Percentiles rank a stretch among this genome's conserved stretches.
These are phyloP conservation scores for Zopfochytrium polystomum DNA, from an alignment of 371 early-diverging fungal genomes.

Conservation along the genomic window DNA sequence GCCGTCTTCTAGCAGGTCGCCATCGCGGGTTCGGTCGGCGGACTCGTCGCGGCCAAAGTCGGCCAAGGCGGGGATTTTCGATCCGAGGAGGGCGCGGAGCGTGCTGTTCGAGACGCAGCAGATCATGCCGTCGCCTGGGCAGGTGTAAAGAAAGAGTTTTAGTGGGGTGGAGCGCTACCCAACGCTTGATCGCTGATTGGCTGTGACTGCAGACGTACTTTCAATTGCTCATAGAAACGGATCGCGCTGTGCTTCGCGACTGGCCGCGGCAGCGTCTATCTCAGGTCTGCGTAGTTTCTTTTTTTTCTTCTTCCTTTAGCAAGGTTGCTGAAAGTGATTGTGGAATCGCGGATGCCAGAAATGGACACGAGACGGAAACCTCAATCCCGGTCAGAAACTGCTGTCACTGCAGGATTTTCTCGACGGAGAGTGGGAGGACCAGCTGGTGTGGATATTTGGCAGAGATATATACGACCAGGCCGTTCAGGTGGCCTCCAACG, in stretches of 20 bases:
- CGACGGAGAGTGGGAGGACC: slow-evolving; percentile 20
- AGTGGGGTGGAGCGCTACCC: not conserved
- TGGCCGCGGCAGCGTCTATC: slow-evolving; percentile 35
- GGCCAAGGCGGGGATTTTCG: not conserved
- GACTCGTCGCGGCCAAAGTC: not conserved
- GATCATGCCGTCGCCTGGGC: slow-evolving; percentile 29
- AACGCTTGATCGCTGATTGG: not conserved
- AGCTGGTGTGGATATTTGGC: slow-evolving; percentile 33
- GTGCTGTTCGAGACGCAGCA: slow-evolving; percentile 23
- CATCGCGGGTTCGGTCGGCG: slow-evolving; percentile 15
- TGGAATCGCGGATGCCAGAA: slow-evolving; percentile 8
- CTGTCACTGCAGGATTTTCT: slow-evolving; percentile 20
- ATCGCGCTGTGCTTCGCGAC: slow-evolving; percentile 26
- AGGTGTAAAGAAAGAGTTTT: slow-evolving; percentile 7
- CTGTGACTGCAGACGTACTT: slow-evolving; percentile 23
- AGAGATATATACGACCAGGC: slow-evolving; percentile 19
- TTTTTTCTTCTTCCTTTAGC: not conserved
- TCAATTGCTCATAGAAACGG: slow-evolving; percentile 24
- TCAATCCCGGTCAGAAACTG: slow-evolving; percentile 27
- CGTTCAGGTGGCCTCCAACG: too few species aligned
- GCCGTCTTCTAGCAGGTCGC: not conserved
- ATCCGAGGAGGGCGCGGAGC: not conserved
- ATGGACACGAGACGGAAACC: slow-evolving; percentile 32
- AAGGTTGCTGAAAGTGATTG: slow-evolving; percentile 6
- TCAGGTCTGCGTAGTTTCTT: slow-evolving; percentile 12